A percentile compares a stretch with the other conserved stretches of the same genome.
Conservation (phyloP, 2,329 filamentous ascomycete genomes). For the Rutstroemia sydowiana region DNA sequence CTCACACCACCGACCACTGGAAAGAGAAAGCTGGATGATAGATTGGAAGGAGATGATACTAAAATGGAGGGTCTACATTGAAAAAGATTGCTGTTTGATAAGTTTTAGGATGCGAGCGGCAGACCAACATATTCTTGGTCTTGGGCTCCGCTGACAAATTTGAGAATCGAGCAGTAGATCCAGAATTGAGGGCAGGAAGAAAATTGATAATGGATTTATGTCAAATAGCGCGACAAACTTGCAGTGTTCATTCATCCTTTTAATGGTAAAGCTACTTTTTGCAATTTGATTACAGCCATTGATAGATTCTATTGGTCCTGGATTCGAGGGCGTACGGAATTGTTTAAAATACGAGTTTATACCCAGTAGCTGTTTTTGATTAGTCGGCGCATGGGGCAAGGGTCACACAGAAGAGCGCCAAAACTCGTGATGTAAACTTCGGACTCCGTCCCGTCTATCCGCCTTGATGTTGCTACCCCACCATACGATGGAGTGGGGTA, state of each 20-base stretch:
- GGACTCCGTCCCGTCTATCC: constrained; percentile 5
- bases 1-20: constrained; percentile 31
- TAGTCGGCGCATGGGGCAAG: not conserved
- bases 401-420: not conserved
- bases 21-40: constrained; percentile 32
- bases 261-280: not conserved
- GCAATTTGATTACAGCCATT: not conserved
- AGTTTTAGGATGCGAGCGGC: not conserved
- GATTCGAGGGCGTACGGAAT: not conserved
- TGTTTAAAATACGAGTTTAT: not conserved
- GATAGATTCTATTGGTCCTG: not conserved
- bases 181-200: too few relatives aligned
- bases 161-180: too few relatives aligned
- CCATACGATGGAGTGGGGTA: constrained; percentile 16
- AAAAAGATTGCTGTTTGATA: not conserved
- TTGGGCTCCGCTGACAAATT: not conserved
- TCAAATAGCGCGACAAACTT: too few relatives aligned
- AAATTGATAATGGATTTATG: not conserved
- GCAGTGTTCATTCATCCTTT: too few relatives aligned
- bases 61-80: constrained; percentile 4
- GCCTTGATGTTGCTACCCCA: not conserved
- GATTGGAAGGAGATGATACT: constrained; percentile 4
- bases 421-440: constrained; percentile 2
- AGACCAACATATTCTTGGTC: not conserved
- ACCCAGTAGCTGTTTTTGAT: too few relatives aligned